Evolutionary conservation across 2,329 filamentous ascomycete genomes (phyloP), one percentile per base, ranked within the genome.

Genomic region (Colletotrichum ledebouriae): DNA sequence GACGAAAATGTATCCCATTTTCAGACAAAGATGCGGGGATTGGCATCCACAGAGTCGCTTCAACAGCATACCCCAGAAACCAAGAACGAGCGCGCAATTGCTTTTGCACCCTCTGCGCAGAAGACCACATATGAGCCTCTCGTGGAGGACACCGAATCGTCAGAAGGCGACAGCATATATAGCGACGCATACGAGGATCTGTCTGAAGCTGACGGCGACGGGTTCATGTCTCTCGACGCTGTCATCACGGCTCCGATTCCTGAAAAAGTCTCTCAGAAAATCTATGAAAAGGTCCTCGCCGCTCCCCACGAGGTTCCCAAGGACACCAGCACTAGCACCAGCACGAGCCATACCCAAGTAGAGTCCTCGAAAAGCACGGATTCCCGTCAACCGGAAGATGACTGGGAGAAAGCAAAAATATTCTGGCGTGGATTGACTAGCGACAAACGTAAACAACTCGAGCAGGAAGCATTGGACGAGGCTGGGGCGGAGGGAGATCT

Each of bases 151-250:
- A 81, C 86, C n/a, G 80, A 77, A 5, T 76, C 76, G 2, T 67
- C 70, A 20, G 87, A 89, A 63, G 80, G 80, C 13, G 82, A 80
- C 57, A 90, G 86, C 69, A 85, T 92, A 25, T 94, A 93, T 75
- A 93, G 90, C 71, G 92, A 94, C 77, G 92, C 92, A 1, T 90
- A 90, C 61, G 92, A 94, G 77, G 90, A 94, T 69, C 80, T 91
- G 0, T 87, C 87, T 0, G 89, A 93, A 13, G 74, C 84, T 4
- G 89, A 91, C 44, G 86, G 85, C 2, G 86, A 87, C 53, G 92
- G 90, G 0, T 94, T 93, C 73, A 83, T 89, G 74, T 94, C 91
- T 4, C 82, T 94, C 7, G 86, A 94, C 76, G 92, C 92, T 11
- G 87, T 94, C 9, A 85, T 39, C 72, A 74, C 52, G 50, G 73